phyloP scores from a whole-genome alignment of 2,329 filamentous ascomycete species.

The Achaetomium macrosporum region DNA sequence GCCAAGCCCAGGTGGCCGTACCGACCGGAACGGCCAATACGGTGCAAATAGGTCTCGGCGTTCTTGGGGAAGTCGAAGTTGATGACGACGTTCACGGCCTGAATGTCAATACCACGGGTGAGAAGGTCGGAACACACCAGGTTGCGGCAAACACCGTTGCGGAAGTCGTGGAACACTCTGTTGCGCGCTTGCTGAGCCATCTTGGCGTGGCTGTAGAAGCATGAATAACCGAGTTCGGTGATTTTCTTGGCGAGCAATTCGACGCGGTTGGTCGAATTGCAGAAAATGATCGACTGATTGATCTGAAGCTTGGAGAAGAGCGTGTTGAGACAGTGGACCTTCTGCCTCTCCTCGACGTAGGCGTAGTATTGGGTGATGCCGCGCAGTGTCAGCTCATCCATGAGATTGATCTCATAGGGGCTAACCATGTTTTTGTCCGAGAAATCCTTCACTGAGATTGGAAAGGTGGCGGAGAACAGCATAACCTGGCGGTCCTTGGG shows the following conservation, averaged over 20 bases:
- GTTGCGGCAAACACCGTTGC: slow-evolving; percentile 95
- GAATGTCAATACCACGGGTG: slow-evolving; percentile 98
- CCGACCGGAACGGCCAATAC: slow-evolving; percentile 93
- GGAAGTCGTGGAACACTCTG: slow-evolving; percentile 98
- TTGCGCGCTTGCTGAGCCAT: slow-evolving; percentile 98
- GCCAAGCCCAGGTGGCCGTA: slow-evolving; percentile 96
- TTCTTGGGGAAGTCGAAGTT: slow-evolving; percentile 99
- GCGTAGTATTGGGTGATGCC: slow-evolving; percentile 99
- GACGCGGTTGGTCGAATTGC: slow-evolving; percentile 97
- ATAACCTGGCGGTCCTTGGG: slow-evolving; percentile 98
- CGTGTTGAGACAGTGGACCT: slow-evolving; percentile 97
- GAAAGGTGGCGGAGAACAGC: slow-evolving; percentile 98
- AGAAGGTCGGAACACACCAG: slow-evolving; percentile 96
- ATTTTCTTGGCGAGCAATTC: slow-evolving; percentile 98
- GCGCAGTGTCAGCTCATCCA: slow-evolving; percentile 96
- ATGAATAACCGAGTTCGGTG: slow-evolving; percentile 96
- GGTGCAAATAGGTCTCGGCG: slow-evolving; percentile 96
- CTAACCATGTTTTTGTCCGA: slow-evolving; percentile 96
- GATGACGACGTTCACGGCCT: slow-evolving; percentile 98
- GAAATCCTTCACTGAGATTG: slow-evolving; percentile 93
- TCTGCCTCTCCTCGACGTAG: slow-evolving; percentile 98
- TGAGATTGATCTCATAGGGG: slow-evolving; percentile 98
- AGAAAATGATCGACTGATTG: slow-evolving; percentile 99
- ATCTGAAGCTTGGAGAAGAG: slow-evolving; percentile 99
- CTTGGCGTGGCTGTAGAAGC: slow-evolving; percentile 97